Percentiles rank a stretch among this genome's conserved stretches.
phyloP scores from a whole-genome alignment of 2,329 filamentous ascomycete genomes.

The Aspergillus sp. region DNA sequence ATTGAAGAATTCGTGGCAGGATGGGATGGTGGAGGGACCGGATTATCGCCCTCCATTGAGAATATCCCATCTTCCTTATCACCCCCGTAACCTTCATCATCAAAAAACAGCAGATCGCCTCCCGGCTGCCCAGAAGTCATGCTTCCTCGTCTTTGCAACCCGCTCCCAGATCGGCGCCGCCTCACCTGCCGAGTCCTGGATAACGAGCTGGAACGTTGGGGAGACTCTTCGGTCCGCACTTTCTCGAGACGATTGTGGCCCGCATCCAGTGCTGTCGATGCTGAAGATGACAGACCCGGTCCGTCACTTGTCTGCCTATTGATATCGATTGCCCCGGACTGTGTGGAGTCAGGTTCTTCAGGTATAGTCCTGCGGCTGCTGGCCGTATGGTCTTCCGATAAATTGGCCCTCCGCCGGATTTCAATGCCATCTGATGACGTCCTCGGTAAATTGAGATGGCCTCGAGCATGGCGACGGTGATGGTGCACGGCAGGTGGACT shows the following conservation, averaged over 20 bases:
- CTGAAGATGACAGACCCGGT: conserved; percentile 39
- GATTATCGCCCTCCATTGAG: conserved; percentile 62
- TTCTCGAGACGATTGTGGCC: conserved; percentile 37
- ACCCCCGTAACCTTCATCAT: conserved; percentile 81
- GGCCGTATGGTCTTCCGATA: conserved; percentile 36
- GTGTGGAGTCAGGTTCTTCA: conserved; percentile 24
- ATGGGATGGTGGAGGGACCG: conserved; percentile 16
- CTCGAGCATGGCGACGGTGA: conserved; percentile 67
- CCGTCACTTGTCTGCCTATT: conserved; percentile 28
- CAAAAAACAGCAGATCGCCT: conserved; percentile 86
- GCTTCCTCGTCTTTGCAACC: conserved; percentile 73
- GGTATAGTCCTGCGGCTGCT: conserved; percentile 24
- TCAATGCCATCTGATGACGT: conserved; percentile 36
- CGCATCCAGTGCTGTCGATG: conserved; percentile 41
- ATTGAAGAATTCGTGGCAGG: conserved; percentile 14
- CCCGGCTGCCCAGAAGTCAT: conserved; percentile 69
- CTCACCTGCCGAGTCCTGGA: conserved; percentile 40
- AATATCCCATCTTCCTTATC: conserved; percentile 75
- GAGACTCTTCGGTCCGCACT: conserved; percentile 41
- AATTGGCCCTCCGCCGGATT: conserved; percentile 34
- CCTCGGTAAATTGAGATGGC: conserved; percentile 65
- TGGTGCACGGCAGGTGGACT: conserved; percentile 80
- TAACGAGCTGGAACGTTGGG: conserved; percentile 46
- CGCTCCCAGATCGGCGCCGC: conserved; percentile 84
- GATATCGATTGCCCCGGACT: conserved; percentile 33